Conservation (phyloP, 257 asterid species). For the Penstemon newberryi region DNA sequence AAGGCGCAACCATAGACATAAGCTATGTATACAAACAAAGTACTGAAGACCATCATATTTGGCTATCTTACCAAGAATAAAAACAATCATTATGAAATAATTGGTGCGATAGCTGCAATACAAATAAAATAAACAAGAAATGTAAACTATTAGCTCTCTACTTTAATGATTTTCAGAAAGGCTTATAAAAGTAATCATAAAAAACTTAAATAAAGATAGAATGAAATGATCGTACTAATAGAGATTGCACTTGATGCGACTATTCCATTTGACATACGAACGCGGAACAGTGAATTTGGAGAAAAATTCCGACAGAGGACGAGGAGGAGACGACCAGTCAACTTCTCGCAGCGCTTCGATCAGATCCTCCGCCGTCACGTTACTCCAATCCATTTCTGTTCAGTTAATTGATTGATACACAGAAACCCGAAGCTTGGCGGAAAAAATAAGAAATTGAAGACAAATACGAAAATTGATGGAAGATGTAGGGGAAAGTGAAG, state of each 20-base stretch:
- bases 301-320: conserved; percentile 77
- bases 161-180: no score
- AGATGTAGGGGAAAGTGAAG: no score
- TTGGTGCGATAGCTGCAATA: conserved; percentile 89
- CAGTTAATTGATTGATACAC: no score
- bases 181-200: no score
- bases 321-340: conserved; percentile 96
- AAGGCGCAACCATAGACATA: conserved; percentile 13
- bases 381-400: conserved; percentile 79
- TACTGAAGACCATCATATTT: not conserved
- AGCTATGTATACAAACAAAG: not conserved
- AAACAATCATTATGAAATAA: conserved; percentile 76
- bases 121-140: conserved; percentile 7
- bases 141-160: no score
- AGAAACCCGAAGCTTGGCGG: no score
- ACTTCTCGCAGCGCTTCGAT: conserved; percentile 90
- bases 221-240: conserved; percentile 59
- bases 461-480: no score
- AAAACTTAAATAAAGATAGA: no score
- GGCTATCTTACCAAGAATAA: conserved; percentile 72
- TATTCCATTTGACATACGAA: conserved; percentile 80
- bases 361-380: conserved; percentile 89
- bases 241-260: conserved; percentile 98
- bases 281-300: conserved; percentile 86
- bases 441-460: no score